Evolutionary conservation across 2,329 filamentous ascomycete genomes (phyloP).

Genomic region (Colletotrichum spaethianum): DNA sequence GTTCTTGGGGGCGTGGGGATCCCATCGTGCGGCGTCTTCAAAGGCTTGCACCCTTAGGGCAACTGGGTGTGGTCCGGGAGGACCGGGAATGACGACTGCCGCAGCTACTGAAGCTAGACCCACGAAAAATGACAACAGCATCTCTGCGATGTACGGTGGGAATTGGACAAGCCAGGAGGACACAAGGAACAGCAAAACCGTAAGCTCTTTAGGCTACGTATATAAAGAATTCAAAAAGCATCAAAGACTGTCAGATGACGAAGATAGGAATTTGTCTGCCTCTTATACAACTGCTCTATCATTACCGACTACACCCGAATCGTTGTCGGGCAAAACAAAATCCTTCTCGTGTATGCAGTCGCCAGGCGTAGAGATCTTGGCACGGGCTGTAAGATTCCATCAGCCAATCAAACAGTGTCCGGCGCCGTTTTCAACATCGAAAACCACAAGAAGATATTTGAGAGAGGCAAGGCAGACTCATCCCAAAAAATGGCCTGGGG

Average conservation of each 20-base stretch:
- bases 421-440: too few species aligned
- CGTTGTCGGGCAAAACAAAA: background rate
- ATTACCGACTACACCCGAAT: background rate
- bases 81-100: background rate
- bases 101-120: background rate
- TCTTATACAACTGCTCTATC: background rate
- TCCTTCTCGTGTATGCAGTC: background rate
- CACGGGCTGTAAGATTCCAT: too few species aligned
- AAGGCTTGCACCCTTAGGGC: background rate
- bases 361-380: background rate
- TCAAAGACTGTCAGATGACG: too few species aligned
- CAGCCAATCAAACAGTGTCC: too few species aligned
- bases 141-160: background rate
- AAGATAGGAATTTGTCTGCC: too few species aligned
- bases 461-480: too few species aligned
- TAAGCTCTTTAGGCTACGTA: too few species aligned
- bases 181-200: background rate
- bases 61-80: constrained; percentile 1
- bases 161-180: too few species aligned
- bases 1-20: constrained; percentile 5
- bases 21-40: constrained; percentile 14
- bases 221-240: too few species aligned
- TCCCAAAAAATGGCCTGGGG: too few species aligned
- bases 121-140: background rate
- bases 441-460: too few species aligned